A percentile compares a stretch with the other conserved stretches of the same genome.
phyloP scores from a whole-genome alignment of 2,329 filamentous ascomycete genomes.

The Neoscytalidium dimidiatum region DNA sequence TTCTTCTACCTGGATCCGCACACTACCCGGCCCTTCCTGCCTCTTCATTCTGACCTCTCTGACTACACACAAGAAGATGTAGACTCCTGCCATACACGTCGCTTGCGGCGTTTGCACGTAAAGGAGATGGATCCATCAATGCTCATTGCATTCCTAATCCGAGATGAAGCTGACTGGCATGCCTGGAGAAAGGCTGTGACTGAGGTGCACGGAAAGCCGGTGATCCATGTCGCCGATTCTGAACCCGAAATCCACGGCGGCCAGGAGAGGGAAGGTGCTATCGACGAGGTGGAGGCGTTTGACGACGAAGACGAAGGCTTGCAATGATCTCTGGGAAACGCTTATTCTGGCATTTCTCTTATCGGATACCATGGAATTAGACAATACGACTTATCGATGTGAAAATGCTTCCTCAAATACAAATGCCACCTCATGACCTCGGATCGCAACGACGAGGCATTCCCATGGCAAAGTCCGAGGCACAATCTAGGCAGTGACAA shows the following conservation, averaged over 20 bases:
- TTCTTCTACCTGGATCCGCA: constrained; percentile 98
- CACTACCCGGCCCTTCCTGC: constrained; percentile 74
- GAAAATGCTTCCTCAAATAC: too few relatives aligned
- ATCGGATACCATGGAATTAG: constrained; percentile 16
- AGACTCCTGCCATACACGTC: constrained; percentile 81
- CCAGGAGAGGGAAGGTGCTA: constrained; percentile 67
- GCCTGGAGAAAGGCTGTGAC: constrained; percentile 78
- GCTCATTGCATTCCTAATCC: constrained; percentile 90
- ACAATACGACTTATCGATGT: not conserved
- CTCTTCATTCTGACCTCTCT: constrained; percentile 58
- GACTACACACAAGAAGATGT: constrained; percentile 73
- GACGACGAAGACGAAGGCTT: constrained; percentile 65
- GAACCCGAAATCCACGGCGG: constrained; percentile 58
- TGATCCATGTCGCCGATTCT: constrained; percentile 79
- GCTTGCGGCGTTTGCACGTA: constrained; percentile 79
- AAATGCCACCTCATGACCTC: too few relatives aligned
- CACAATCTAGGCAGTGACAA: too few relatives aligned
- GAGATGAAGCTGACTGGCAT: constrained; percentile 78
- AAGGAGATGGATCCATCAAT: constrained; percentile 97
- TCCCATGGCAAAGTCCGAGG: too few relatives aligned
- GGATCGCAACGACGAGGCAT: not conserved
- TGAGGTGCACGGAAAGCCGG: constrained; percentile 71
- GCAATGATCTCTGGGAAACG: constrained; percentile 4
- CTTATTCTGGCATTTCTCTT: not conserved
- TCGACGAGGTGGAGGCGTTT: constrained; percentile 88